A percentile compares a stretch with the other conserved stretches of the same genome.
Conservation (phyloP, 257 asterid species). For the Plantago major region DNA sequence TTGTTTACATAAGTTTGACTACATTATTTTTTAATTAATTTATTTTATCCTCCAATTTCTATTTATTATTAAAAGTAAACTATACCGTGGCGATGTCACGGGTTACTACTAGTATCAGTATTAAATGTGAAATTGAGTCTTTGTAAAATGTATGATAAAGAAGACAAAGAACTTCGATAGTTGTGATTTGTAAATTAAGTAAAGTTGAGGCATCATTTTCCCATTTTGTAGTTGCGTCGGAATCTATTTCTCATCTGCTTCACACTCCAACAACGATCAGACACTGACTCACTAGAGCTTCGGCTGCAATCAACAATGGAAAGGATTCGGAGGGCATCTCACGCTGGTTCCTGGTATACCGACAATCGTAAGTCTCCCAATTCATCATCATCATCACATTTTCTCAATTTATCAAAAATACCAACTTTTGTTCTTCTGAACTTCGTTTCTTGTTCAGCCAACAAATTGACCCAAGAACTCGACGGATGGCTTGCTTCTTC, state of each 20-base stretch:
- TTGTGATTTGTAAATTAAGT: too few species aligned
- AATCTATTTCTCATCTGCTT: not conserved
- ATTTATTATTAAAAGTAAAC: too few species aligned
- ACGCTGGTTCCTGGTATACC: constrained; percentile 99
- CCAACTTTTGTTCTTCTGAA: not conserved
- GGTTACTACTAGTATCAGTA: too few species aligned
- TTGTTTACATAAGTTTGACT: too few species aligned
- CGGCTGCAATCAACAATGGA: constrained; percentile 40
- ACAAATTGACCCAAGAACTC: constrained; percentile 63
- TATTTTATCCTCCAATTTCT: too few species aligned
- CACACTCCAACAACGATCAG: not conserved
- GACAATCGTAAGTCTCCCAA: constrained; percentile 65
- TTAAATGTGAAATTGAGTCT: too few species aligned
- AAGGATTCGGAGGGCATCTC: constrained; percentile 77
- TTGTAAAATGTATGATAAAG: too few species aligned
- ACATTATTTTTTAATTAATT: too few species aligned
- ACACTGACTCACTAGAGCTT: constrained; percentile 6
- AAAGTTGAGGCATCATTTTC: too few species aligned
- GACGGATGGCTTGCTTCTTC: constrained; percentile 78
- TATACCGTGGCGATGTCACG: too few species aligned
- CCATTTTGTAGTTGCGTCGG: not conserved
- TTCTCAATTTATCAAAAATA: not conserved
- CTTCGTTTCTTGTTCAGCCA: constrained; percentile 38
- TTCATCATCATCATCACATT: not conserved
- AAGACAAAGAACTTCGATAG: too few species aligned